Evolutionary conservation across 306 rosid genomes (phyloP), one percentile per base, ranked within the genome.

Genomic region (Glycyrrhiza uralensis): DNA sequence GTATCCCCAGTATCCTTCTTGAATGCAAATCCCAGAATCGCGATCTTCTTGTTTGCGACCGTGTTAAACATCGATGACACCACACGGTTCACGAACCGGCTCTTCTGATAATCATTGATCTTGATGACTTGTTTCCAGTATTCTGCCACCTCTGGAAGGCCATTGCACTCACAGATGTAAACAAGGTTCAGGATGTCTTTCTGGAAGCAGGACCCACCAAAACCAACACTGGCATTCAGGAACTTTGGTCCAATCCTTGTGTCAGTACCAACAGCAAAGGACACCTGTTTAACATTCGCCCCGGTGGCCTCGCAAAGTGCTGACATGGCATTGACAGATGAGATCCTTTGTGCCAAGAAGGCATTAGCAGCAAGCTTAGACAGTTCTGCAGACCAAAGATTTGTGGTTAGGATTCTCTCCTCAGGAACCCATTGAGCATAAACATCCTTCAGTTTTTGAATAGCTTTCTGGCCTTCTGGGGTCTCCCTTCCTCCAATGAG

Each of bases 261-360:
- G 83, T 92, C 98, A n/a, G 84, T 92, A 1, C 98, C 96, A 47
- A 92, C 98, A 5, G 96, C 87, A 52, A 76, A 92, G 50, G 98
- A 76, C 26, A 92, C 96, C 78, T 92, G 95, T 14, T 81, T 12
- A 10, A 92, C 80, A 45, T 92, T 81, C 51, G 98, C 98, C 5
- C 98, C 96, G 2, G 98, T 92, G 39, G 96, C 96, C 85, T 92
- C 98, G n/a, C 98, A 92, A 33, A 92, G 98, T 7, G 98, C 96
- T 66, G 98, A 92, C 94, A 92, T 90, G 47, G 98, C 96, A 62
- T 92, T 92, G 2, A 90, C 98, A 49, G 98, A 92, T 20, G 98
- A 92, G 47, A 92, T 92, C 41, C 96, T 90, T 65, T 92, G 98
- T 14, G 98, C 98, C 91, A 92, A 90, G 83, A 92, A 92, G 64